Base-by-base conservation (phyloP, 495 filamentous ascomycete genomes). In the Podospora tetraspora region DNA sequence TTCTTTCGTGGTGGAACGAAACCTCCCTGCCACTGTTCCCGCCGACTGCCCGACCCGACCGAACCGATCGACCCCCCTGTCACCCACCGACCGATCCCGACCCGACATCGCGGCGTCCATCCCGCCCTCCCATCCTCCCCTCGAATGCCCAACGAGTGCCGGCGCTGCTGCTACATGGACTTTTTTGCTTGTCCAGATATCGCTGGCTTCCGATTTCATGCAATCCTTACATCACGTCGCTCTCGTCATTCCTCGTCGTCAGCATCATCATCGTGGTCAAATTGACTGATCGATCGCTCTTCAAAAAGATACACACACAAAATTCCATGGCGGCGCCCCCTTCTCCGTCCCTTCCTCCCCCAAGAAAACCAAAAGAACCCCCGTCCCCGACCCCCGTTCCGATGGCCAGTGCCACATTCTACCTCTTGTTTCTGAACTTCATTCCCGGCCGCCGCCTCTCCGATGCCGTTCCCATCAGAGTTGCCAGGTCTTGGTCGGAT, bases 321-420 rank as follows among this genome's bases (percentile, higher is more conserved):
- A 63, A n/a, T 30, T 19, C 5, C 60, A 34, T 29, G 27, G 37
- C 21, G 23, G 27, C 56, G 19, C 30, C 11, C 60, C 32, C 29
- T 27, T 34, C 12, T 21, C 5, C 32, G 30, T 27, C 7, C 16
- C 22, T 30, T 12, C 58, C 65, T 32, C 58, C 25, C 65, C 24
- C 60, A 29, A 64, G 12, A 64, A 22, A 64, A 3, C 21, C 62
- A 52, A 52, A n/a, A n/a, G 43, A 8, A n/a, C 43, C 43, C 37
- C 43, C 43, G 32, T 19, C 29, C 29, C 29, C 29, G 32, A n/a
- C 62, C 62, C 13, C 10, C 32, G 16, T 29, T 52, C 27, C 65
- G 58, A 61, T 66, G 65, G 65, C 65, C 65, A 66, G 65, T 66
- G 65, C 65, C 65, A 32, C 43, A 29, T 66, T 66, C 52, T 56